These are phyloP conservation scores for Curvularia hawaiiensis DNA, from an alignment of 2,329 filamentous ascomycete species.

Conservation along the genomic window DNA sequence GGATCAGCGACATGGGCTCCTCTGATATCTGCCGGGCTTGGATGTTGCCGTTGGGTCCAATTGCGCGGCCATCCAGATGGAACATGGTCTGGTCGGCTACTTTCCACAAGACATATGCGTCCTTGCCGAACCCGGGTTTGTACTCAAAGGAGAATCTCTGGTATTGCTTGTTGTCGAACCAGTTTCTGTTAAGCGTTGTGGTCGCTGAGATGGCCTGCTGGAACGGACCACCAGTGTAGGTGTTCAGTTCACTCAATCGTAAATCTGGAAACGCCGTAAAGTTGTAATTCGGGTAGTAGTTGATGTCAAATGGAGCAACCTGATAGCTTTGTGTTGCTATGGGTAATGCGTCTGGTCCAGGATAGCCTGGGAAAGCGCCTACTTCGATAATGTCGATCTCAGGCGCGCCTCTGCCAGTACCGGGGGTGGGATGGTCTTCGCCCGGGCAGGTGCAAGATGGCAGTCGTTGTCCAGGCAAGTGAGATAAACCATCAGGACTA, in stretches of 20 bases:
- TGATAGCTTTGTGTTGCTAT: slow-evolving; percentile 57
- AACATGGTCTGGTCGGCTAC: slow-evolving; percentile 58
- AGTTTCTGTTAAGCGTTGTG: slow-evolving; percentile 59
- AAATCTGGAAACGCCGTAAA: slow-evolving; percentile 59
- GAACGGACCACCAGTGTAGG: slow-evolving; percentile 59
- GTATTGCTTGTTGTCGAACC: slow-evolving; percentile 60
- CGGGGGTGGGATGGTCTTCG: slow-evolving; percentile 55
- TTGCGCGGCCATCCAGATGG: slow-evolving; percentile 57
- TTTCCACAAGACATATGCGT: slow-evolving; percentile 58
- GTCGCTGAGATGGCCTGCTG: slow-evolving; percentile 63
- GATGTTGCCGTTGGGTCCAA: slow-evolving; percentile 61
- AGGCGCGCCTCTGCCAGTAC: slow-evolving; percentile 54
- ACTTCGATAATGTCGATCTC: slow-evolving; percentile 58
- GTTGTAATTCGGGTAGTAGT: slow-evolving; percentile 59
- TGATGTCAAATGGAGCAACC: slow-evolving; percentile 57
- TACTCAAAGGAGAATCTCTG: slow-evolving; percentile 64
- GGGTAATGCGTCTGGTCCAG: slow-evolving; percentile 39
- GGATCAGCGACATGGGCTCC: slow-evolving; percentile 60
- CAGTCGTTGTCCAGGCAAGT: slow-evolving; percentile 53
- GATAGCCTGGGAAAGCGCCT: slow-evolving; percentile 49
- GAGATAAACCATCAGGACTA: slow-evolving; percentile 49
- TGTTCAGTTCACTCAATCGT: slow-evolving; percentile 55
- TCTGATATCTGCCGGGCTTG: slow-evolving; percentile 55
- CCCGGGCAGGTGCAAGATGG: slow-evolving; percentile 53
- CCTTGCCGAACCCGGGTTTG: slow-evolving; percentile 53